These are phyloP conservation scores for Didymella segeticola DNA, from an alignment of 2,329 filamentous ascomycete species.

Conservation along the genomic window DNA sequence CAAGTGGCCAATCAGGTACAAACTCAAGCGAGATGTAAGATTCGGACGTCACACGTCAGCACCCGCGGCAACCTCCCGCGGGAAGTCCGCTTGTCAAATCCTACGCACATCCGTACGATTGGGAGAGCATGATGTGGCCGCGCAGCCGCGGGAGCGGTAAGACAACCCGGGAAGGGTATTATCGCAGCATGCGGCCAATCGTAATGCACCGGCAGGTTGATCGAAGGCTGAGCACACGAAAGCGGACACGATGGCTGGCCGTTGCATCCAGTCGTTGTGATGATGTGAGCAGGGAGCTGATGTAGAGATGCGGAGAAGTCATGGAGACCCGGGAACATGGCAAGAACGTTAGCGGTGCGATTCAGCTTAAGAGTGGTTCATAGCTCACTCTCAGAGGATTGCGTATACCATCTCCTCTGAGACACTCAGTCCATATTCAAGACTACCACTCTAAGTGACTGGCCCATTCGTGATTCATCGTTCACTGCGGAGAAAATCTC, in stretches of 20 bases:
- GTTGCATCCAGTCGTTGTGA: neutral
- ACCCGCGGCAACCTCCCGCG: slow-evolving; percentile 16
- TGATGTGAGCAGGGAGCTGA: neutral
- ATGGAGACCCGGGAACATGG: slow-evolving; percentile 3
- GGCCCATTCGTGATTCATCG: neutral
- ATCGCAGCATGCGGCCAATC: neutral
- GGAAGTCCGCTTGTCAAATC: neutral
- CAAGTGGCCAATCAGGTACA: slow-evolving; percentile 4
- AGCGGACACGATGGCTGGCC: neutral
- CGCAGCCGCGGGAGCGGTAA: slow-evolving; percentile 6
- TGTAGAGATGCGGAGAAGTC: slow-evolving; percentile 3
- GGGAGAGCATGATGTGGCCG: neutral
- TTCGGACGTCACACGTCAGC: neutral
- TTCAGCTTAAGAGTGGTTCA: neutral
- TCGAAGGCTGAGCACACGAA: neutral
- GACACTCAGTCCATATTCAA: neutral
- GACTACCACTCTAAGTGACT: too few species aligned
- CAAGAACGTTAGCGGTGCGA: neutral
- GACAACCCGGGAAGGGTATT: neutral
- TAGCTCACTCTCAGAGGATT: neutral
- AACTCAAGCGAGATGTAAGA: neutral
- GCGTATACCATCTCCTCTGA: too few species aligned
- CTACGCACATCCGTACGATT: neutral
- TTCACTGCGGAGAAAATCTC: neutral
- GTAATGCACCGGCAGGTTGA: neutral